A percentile compares a stretch with the other conserved stretches of the same genome.
Evolutionary conservation across 2,329 filamentous ascomycete species (phyloP).

Genomic region (Microsporum audouinii): DNA sequence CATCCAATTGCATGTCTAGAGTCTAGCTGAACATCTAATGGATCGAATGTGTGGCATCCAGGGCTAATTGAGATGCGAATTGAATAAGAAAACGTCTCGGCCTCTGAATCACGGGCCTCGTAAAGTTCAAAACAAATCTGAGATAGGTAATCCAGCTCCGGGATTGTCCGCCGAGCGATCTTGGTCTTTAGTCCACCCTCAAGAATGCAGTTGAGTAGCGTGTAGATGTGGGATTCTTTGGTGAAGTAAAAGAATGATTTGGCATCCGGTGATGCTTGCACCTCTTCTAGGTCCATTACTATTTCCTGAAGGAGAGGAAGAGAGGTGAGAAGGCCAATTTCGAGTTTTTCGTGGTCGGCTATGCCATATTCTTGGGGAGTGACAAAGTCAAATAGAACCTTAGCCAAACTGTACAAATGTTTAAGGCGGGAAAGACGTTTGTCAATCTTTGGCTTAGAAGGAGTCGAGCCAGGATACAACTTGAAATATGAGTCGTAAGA

Average conservation of each 20-base stretch:
- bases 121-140: slow-evolving; percentile 98
- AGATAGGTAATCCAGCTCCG: slow-evolving; percentile 91
- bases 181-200: slow-evolving; percentile 96
- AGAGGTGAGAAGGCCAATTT: slow-evolving; percentile 90
- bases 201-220: slow-evolving; percentile 90
- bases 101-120: slow-evolving; percentile 73
- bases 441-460: slow-evolving; percentile 69
- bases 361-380: slow-evolving; percentile 98
- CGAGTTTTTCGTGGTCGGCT: slow-evolving; percentile 89
- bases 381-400: slow-evolving; percentile 95
- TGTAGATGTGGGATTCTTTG: slow-evolving; percentile 98
- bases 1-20: slow-evolving; percentile 93
- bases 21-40: slow-evolving; percentile 89
- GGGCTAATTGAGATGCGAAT: slow-evolving; percentile 94
- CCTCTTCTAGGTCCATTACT: slow-evolving; percentile 89
- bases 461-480: slow-evolving; percentile 65
- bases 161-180: slow-evolving; percentile 87
- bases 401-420: slow-evolving; percentile 85
- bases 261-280: slow-evolving; percentile 85
- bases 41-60: slow-evolving; percentile 92
- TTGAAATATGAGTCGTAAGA: slow-evolving; percentile 69
- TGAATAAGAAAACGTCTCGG: slow-evolving; percentile 76
- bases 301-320: slow-evolving; percentile 91
- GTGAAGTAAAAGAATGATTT: slow-evolving; percentile 99
- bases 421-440: slow-evolving; percentile 76